phyloP scores from a whole-genome alignment of 257 asterid genomes.

The Voacanga thouarsii region DNA sequence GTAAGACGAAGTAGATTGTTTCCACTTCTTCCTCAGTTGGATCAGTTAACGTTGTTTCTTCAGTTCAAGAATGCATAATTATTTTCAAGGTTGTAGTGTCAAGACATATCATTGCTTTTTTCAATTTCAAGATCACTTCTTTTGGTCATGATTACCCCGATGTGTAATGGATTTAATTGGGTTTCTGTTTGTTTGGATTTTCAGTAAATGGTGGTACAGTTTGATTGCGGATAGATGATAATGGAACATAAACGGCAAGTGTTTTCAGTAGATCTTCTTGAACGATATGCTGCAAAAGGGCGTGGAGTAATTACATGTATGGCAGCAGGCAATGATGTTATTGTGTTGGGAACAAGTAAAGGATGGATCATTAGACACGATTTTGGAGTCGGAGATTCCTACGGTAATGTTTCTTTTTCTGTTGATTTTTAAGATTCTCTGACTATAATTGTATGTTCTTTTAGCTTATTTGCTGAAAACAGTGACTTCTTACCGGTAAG shows the following conservation, averaged over 20 bases:
- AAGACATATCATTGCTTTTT: not conserved
- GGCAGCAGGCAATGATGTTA: slow-evolving; percentile 96
- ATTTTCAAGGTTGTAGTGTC: not conserved
- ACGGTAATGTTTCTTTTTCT: slow-evolving; percentile 35
- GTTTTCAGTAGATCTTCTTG: slow-evolving; percentile 85
- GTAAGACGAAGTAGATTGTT: not conserved
- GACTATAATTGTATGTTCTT: not conserved
- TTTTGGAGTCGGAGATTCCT: slow-evolving; percentile 84
- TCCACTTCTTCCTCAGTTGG: not conserved
- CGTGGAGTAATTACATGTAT: slow-evolving; percentile 85
- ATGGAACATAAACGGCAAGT: slow-evolving; percentile 75
- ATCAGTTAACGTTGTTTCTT: not conserved
- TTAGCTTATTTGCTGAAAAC: not conserved
- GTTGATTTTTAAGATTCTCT: not conserved
- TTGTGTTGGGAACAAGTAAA: slow-evolving; percentile 83
- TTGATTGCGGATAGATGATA: not conserved
- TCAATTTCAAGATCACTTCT: not conserved
- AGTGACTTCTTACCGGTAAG: not conserved
- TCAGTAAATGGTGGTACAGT: not conserved
- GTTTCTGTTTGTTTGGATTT: slow-evolving; percentile 2
- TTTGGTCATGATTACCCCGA: not conserved
- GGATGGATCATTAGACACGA: slow-evolving; percentile 95
- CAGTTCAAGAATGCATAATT: not conserved
- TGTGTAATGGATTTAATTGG: not conserved
- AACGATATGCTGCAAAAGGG: slow-evolving; percentile 91